phyloP scores from a whole-genome alignment of 768 basidiomycete genomes.

The Leccinum barrowsii region DNA sequence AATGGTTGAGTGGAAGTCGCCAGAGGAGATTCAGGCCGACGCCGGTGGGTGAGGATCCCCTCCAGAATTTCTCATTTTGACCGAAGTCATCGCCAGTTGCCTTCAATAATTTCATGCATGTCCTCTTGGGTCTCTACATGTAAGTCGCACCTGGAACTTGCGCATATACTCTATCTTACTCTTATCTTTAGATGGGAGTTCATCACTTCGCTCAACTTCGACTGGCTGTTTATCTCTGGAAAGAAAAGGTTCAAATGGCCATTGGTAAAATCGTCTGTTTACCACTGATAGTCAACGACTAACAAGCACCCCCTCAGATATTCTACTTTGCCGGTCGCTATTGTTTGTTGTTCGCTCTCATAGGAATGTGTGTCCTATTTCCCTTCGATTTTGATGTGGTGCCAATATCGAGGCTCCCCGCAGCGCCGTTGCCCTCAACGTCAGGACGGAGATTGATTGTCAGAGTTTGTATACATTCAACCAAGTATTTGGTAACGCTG shows the following conservation, averaged over 20 bases:
- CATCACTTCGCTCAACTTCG: slow-evolving; percentile 57
- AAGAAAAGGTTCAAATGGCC: slow-evolving; percentile 64
- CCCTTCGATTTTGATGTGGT: not conserved
- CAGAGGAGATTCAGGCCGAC: slow-evolving; percentile 44
- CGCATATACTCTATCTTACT: slow-evolving; percentile 9
- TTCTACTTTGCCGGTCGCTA: slow-evolving; percentile 74
- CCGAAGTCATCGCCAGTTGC: slow-evolving; percentile 14
- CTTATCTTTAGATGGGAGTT: slow-evolving; percentile 57
- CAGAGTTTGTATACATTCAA: slow-evolving; percentile 70
- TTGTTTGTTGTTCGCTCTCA: slow-evolving; percentile 56
- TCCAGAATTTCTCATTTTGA: slow-evolving; percentile 4
- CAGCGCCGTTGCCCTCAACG: slow-evolving; percentile 57
- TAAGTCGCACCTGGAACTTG: slow-evolving; percentile 26
- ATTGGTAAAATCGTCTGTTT: slow-evolving; percentile 39
- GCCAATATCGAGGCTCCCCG: not conserved
- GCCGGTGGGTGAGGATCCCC: slow-evolving; percentile 33
- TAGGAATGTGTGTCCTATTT: slow-evolving; percentile 57
- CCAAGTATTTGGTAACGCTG: slow-evolving; percentile 59
- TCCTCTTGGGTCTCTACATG: slow-evolving; percentile 59
- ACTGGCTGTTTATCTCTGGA: slow-evolving; percentile 58
- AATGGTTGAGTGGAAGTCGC: slow-evolving; percentile 61
- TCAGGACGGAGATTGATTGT: slow-evolving; percentile 58
- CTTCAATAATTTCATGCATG: slow-evolving; percentile 56
- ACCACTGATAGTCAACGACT: not conserved
- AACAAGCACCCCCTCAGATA: slow-evolving; percentile 33